phyloP scores from a whole-genome alignment of 805 yeast species.

The Teunomyces lycoperdinae region DNA sequence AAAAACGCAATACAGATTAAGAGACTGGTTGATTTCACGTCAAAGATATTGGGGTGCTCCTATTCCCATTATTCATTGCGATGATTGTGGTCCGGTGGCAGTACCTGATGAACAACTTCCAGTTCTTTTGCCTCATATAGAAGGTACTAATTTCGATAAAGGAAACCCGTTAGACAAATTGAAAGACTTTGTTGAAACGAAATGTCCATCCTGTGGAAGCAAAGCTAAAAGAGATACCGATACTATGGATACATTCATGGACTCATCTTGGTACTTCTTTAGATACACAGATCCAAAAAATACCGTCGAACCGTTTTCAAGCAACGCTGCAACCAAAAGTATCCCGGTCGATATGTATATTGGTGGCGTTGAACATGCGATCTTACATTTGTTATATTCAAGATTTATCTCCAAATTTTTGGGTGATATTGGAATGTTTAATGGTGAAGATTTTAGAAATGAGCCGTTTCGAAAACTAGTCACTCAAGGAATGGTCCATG shows the following conservation, averaged over 20 bases:
- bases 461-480: slow-evolving; percentile 82
- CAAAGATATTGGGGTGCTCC: slow-evolving; percentile 99
- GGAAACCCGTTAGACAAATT: slow-evolving; percentile 63
- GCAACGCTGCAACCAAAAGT: slow-evolving; percentile 43
- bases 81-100: slow-evolving; percentile 81
- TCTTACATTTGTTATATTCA: slow-evolving; percentile 81
- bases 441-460: slow-evolving; percentile 52
- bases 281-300: slow-evolving; percentile 79
- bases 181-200: slow-evolving; percentile 64
- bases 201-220: slow-evolving; percentile 79
- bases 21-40: slow-evolving; percentile 94
- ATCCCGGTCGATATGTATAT: slow-evolving; percentile 89
- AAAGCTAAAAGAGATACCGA: slow-evolving; percentile 87
- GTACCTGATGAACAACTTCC: slow-evolving; percentile 90
- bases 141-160: slow-evolving; percentile 54
- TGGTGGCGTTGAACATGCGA: slow-evolving; percentile 98
- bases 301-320: slow-evolving; percentile 48
- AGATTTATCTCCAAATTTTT: slow-evolving; percentile 84
- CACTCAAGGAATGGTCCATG: slow-evolving; percentile 99
- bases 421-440: slow-evolving; percentile 65
- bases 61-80: slow-evolving; percentile 90
- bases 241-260: slow-evolving; percentile 98
- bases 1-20: slow-evolving; percentile 57
- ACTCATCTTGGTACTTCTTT: slow-evolving; percentile 94
- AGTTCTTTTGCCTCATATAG: slow-evolving; percentile 66